A percentile compares a stretch with the other conserved stretches of the same genome.
Conservation (phyloP, 352 stramenopile genomes). For the Globisporangium ultimum region DNA sequence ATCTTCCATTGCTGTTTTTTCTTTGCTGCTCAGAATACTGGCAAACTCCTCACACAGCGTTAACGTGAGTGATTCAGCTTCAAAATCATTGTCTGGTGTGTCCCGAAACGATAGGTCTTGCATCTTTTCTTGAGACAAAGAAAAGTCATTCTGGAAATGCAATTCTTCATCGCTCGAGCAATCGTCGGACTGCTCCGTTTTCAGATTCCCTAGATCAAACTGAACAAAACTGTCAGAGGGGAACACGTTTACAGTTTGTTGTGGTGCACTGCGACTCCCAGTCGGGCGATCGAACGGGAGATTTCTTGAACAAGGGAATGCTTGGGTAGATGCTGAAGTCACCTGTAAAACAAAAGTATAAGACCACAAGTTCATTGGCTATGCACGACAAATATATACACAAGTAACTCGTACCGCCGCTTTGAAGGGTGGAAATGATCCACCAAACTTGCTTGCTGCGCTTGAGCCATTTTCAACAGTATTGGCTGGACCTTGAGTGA, state of each 20-base stretch:
- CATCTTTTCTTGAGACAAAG: slow-evolving; percentile 63
- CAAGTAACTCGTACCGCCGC: not conserved
- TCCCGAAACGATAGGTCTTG: slow-evolving; percentile 65
- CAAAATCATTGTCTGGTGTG: slow-evolving; percentile 24
- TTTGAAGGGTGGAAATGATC: not conserved
- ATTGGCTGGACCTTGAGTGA: not conserved
- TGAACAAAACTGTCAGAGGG: slow-evolving; percentile 1
- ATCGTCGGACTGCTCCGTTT: slow-evolving; percentile 23
- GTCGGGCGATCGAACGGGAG: not conserved
- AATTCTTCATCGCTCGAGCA: slow-evolving; percentile 65
- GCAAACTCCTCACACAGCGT: slow-evolving; percentile 38
- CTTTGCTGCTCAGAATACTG: slow-evolving; percentile 33
- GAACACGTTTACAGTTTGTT: slow-evolving; percentile 1
- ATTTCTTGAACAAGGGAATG: not conserved
- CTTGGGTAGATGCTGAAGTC: not conserved
- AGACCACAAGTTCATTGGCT: not conserved
- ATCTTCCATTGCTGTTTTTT: slow-evolving; percentile 42
- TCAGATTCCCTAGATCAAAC: slow-evolving; percentile 2
- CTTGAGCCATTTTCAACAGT: not conserved
- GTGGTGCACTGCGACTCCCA: not conserved
- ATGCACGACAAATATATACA: too few species aligned
- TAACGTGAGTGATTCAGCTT: slow-evolving; percentile 20
- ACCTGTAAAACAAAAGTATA: not conserved
- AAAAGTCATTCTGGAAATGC: slow-evolving; percentile 51
- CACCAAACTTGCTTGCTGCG: not conserved